phyloP scores from a whole-genome alignment of 768 basidiomycete species.

The Coprinopsis strossmayeri region DNA sequence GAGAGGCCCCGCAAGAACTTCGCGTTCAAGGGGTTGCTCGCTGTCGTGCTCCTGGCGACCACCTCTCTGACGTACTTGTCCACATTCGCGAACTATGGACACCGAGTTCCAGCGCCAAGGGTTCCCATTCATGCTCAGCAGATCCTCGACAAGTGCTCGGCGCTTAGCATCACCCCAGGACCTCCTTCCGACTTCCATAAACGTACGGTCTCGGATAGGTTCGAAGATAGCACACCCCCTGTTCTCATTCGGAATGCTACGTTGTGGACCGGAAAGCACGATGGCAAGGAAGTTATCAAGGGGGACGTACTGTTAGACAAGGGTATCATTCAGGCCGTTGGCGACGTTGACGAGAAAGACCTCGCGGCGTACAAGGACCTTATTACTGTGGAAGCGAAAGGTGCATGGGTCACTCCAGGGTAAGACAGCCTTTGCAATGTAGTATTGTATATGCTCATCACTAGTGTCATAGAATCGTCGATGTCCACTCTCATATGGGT shows the following conservation, averaged over 20 bases:
- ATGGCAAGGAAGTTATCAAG: slow-evolving; percentile 48
- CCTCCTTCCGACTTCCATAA: slow-evolving; percentile 36
- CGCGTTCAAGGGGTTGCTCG: slow-evolving; percentile 17
- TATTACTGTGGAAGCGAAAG: slow-evolving; percentile 45
- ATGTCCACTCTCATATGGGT: slow-evolving; percentile 51
- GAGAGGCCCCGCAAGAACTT: slow-evolving; percentile 1
- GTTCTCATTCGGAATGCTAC: slow-evolving; percentile 69
- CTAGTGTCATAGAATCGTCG: slow-evolving; percentile 23
- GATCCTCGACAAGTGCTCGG: slow-evolving; percentile 46
- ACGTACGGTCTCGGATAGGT: slow-evolving; percentile 51
- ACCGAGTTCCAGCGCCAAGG: slow-evolving; percentile 11
- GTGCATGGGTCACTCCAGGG: slow-evolving; percentile 74
- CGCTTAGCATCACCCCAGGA: slow-evolving; percentile 38
- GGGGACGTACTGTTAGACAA: slow-evolving; percentile 57
- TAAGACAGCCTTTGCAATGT: slow-evolving; percentile 11
- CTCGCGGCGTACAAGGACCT: slow-evolving; percentile 20
- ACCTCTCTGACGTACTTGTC: slow-evolving; percentile 21
- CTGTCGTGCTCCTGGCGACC: slow-evolving; percentile 19
- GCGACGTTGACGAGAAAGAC: slow-evolving; percentile 27
- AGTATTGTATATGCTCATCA: background rate
- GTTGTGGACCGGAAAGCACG: slow-evolving; percentile 50
- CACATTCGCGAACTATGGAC: slow-evolving; percentile 16
- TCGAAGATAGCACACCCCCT: slow-evolving; percentile 51
- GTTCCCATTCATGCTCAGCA: slow-evolving; percentile 32
- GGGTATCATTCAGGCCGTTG: slow-evolving; percentile 49